phyloP scores from a whole-genome alignment of 495 filamentous ascomycete species.

The Neurospora sp. region DNA sequence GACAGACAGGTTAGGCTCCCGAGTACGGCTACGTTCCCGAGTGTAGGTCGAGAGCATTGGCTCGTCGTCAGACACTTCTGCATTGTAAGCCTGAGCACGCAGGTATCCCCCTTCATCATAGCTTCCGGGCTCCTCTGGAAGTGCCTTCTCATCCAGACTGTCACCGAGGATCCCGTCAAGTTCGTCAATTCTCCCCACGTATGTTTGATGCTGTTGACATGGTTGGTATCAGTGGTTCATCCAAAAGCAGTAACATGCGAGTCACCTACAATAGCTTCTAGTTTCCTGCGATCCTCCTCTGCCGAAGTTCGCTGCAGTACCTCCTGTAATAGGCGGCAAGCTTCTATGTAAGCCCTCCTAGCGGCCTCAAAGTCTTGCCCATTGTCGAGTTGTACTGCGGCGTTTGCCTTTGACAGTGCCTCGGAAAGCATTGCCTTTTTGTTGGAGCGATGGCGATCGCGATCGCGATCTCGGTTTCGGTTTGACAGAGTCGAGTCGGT shows the following conservation, averaged over 20 bases:
- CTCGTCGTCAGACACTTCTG: conserved; percentile 33
- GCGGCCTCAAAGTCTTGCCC: conserved; percentile 90
- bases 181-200: conserved; percentile 78
- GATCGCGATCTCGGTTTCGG: conserved; percentile 5
- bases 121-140: conserved; percentile 70
- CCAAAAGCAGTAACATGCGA: background rate
- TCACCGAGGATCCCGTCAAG: conserved; percentile 58
- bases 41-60: conserved; percentile 18
- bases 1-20: background rate
- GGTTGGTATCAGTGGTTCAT: background rate
- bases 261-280: conserved; percentile 77
- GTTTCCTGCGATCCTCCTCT: conserved; percentile 74
- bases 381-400: conserved; percentile 88
- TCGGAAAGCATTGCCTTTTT: conserved; percentile 83
- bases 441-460: conserved; percentile 8
- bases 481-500: conserved; percentile 25
- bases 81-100: conserved; percentile 34
- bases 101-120: conserved; percentile 41
- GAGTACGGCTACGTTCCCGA: background rate
- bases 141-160: conserved; percentile 53
- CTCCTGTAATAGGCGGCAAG: conserved; percentile 70
- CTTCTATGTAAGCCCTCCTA: conserved; percentile 83
- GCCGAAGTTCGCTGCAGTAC: conserved; percentile 77
- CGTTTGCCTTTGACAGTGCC: conserved; percentile 89
- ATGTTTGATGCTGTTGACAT: conserved; percentile 62